Evolutionary conservation across 2,329 filamentous ascomycete genomes (phyloP).

Genomic region (Penicillium occitanis): DNA sequence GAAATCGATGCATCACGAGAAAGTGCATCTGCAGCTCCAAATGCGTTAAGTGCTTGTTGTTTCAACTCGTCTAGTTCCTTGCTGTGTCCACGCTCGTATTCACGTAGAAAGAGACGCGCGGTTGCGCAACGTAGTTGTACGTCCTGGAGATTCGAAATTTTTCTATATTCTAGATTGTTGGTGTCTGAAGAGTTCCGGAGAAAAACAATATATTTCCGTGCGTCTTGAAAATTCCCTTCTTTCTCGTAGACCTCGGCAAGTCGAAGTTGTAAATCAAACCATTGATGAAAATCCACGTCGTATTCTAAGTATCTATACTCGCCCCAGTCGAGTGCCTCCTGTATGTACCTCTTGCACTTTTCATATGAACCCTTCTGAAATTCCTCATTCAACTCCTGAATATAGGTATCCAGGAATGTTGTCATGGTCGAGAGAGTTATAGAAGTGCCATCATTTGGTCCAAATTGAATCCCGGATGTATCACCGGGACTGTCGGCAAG

Average conservation of each 20-base stretch:
- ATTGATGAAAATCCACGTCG: constrained; percentile 14
- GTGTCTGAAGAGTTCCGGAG: not conserved
- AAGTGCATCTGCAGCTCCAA: not conserved
- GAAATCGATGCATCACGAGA: not conserved
- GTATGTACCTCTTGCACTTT: constrained; percentile 15
- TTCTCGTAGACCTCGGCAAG: constrained; percentile 16
- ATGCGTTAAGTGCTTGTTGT: not conserved
- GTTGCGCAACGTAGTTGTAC: constrained; percentile 1
- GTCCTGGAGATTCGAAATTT: not conserved
- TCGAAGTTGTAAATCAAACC: constrained; percentile 17
- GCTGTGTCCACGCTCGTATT: constrained; percentile 1
- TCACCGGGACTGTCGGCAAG: not conserved
- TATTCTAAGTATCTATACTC: constrained; percentile 8
- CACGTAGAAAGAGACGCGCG: not conserved
- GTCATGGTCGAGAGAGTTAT: constrained; percentile 8
- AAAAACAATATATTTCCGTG: not conserved
- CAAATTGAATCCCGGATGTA: not conserved
- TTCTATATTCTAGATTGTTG: not conserved
- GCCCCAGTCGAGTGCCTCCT: constrained; percentile 15
- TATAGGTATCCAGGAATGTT: constrained; percentile 9
- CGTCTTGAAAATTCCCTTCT: constrained; percentile 4
- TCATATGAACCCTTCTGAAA: not conserved
- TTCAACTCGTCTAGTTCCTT: not conserved
- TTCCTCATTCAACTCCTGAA: constrained; percentile 3
- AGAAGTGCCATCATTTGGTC: not conserved